phyloP scores from a whole-genome alignment of 345 rosid species.

The Psidium guajava region DNA sequence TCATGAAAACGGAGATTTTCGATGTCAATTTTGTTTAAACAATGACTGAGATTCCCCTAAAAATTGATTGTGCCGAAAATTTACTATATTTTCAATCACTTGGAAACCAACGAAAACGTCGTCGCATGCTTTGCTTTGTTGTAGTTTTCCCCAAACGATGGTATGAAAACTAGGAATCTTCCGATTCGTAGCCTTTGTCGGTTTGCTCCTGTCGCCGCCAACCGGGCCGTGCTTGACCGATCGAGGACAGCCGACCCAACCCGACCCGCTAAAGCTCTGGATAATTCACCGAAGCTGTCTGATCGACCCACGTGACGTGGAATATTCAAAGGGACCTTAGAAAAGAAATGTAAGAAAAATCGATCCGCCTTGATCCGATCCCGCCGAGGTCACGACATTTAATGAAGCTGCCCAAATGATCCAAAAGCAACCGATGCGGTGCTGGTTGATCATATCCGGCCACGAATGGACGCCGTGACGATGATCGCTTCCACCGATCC shows the following conservation, averaged over 20 bases:
- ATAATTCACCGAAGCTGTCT: background rate
- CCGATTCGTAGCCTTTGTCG: background rate
- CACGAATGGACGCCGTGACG: no score
- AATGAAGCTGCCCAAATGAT: background rate
- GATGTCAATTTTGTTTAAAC: background rate
- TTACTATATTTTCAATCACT: background rate
- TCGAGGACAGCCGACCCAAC: background rate
- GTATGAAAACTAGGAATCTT: background rate
- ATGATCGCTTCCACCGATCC: no score
- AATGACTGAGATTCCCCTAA: background rate
- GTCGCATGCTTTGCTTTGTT: background rate
- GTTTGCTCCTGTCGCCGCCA: accelerated
- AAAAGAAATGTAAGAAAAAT: background rate
- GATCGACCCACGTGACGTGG: background rate
- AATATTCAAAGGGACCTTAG: background rate
- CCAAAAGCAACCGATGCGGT: background rate
- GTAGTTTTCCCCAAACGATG: background rate
- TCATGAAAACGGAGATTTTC: background rate
- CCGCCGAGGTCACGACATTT: background rate
- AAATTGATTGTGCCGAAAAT: background rate
- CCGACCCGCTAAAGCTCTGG: background rate
- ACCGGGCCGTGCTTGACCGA: background rate
- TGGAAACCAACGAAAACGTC: background rate
- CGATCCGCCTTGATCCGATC: background rate
- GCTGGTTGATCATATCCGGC: background rate